Base-by-base conservation (phyloP, 768 basidiomycete species). In the Dictyophora rubrovolvata region DNA sequence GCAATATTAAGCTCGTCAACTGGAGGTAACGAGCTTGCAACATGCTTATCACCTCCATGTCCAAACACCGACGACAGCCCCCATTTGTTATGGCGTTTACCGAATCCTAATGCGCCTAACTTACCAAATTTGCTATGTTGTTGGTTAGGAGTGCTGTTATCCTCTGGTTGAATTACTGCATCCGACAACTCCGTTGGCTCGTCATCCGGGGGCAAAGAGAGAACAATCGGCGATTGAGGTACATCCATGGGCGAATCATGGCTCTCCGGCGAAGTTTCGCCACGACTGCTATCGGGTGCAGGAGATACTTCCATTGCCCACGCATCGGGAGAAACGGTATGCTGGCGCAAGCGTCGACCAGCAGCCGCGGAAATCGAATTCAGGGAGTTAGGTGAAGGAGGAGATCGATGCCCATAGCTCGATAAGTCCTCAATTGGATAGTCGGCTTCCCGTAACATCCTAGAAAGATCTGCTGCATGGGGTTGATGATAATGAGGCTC, bases 1-100 rank as follows among this genome's bases (percentile, higher is more conserved):
- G 76, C 71, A 46, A 79, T 75, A 12, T 81, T 80, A 18, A 80
- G 73, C 73, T 91, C 88, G 48, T 89, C 87, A 37, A 89, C 81
- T 36, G 87, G 85, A 37, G 87, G 81, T 8, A 89, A 73, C 6
- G 72, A 69, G 54, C 77, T 76, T 59, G 80, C 82, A 65, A 83
- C 78, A 17, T 75, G 74, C 65, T 88, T 88, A 67, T 90, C 87
- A 47, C 80, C 77, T 8, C 57, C 49, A 51, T 77, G 73, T 33
- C 87, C 85, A 70, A 91, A 90, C 77, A 89, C 84, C 48, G 68
- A 66, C 12, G 69, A 65, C 11, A 89, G 74, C 37, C 79, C 77
- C 82, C 85, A 86, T 70, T 79, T 83, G 64, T 77, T 76, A 62
- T 74, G 75, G 71, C 88, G 89, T 77, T 85, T 89, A 62, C 78